phyloP scores from a whole-genome alignment of 306 rosid genomes.

The Arachis stenosperma region DNA sequence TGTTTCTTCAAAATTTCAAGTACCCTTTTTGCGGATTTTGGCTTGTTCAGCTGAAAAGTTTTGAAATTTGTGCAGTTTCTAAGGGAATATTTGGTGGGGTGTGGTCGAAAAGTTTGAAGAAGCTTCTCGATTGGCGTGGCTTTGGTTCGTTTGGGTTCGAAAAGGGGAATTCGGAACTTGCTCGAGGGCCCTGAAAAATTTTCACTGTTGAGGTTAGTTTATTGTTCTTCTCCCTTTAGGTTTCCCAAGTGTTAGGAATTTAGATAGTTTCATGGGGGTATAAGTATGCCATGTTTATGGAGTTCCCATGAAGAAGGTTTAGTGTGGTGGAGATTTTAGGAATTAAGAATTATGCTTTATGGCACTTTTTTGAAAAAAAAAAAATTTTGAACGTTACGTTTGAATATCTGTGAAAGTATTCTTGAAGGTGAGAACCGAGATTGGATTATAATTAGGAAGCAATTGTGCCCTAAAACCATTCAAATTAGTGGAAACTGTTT shows the following conservation, averaged over 20 bases:
- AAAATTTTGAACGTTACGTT: slow-evolving; percentile 38
- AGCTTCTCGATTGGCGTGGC: slow-evolving; percentile 40
- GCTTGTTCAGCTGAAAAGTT: slow-evolving; percentile 18
- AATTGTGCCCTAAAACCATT: slow-evolving; percentile 23
- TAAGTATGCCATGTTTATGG: slow-evolving; percentile 21
- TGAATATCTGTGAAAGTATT: slow-evolving; percentile 30
- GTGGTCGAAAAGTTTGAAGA: slow-evolving; percentile 29
- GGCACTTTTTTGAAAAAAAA: not conserved
- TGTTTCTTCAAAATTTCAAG: slow-evolving; percentile 19
- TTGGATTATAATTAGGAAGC: not conserved
- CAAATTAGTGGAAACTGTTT: slow-evolving; percentile 8
- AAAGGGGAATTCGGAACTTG: slow-evolving; percentile 9
- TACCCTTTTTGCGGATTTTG: slow-evolving; percentile 35
- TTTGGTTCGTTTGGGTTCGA: slow-evolving; percentile 8
- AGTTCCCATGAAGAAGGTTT: not conserved
- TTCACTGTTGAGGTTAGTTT: slow-evolving; percentile 31
- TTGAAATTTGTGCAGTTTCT: slow-evolving; percentile 39
- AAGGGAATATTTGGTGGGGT: slow-evolving; percentile 28
- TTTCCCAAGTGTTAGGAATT: slow-evolving; percentile 11
- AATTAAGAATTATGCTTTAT: not conserved
- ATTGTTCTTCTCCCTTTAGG: slow-evolving; percentile 25
- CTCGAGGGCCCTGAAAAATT: slow-evolving; percentile 11
- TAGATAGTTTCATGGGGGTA: slow-evolving; percentile 5
- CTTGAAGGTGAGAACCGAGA: slow-evolving; percentile 23
- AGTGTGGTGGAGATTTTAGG: not conserved